These are phyloP conservation scores for Saccharomyces hybrid DNA, from an alignment of 1,139 yeast species.

Conservation along the genomic window DNA sequence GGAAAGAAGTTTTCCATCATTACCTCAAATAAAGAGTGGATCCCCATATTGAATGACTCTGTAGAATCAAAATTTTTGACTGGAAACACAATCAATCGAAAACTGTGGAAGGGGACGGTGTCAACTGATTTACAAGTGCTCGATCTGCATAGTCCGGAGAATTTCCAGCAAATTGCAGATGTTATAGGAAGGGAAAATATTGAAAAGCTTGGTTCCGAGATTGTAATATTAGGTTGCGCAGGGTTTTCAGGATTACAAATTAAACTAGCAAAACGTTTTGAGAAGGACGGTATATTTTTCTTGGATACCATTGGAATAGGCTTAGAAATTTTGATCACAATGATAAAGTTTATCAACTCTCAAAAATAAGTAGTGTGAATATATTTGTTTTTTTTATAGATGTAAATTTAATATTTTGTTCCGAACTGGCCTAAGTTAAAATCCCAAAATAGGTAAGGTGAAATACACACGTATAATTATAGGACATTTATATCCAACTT, in stretches of 20 bases:
- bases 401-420: not conserved
- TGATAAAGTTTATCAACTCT: not conserved
- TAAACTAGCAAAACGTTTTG: constrained; percentile 29
- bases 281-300: constrained; percentile 17
- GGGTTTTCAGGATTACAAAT: constrained; percentile 56
- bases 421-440: not conserved
- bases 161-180: constrained; percentile 24
- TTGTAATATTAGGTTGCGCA: constrained; percentile 58
- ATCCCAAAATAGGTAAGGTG: not conserved
- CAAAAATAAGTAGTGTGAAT: not conserved
- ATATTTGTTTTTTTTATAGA: not conserved
- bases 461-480: not conserved
- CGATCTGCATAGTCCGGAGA: constrained; percentile 25
- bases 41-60: constrained; percentile 49
- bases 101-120: constrained; percentile 36
- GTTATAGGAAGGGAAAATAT: constrained; percentile 23
- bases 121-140: constrained; percentile 44
- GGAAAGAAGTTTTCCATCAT: constrained; percentile 52
- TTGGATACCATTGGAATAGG: constrained; percentile 5
- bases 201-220: constrained; percentile 32
- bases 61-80: constrained; percentile 42
- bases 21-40: constrained; percentile 70
- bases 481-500: not conserved
- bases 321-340: not conserved
- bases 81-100: constrained; percentile 13